Base-by-base conservation (phyloP, 2,329 filamentous ascomycete genomes). In the Sporothrix inflata region DNA sequence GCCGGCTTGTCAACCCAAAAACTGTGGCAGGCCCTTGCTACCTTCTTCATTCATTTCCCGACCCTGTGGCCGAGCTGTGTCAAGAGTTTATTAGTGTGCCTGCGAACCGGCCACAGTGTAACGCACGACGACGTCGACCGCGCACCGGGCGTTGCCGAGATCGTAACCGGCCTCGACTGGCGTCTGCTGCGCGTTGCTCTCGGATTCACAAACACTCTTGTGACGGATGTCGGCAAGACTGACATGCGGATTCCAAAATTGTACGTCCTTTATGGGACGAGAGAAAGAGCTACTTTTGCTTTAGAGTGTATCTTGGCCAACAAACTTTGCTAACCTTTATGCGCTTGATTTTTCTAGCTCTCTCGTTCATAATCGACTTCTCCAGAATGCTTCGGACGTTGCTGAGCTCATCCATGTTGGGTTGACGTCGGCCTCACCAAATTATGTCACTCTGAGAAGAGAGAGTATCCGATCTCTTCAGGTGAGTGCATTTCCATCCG, bases 1-100 rank as follows among this genome's bases (percentile, higher is more conserved):
- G 86, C 87, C 2, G 82, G 85, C 3, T 84, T 94, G 70, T 91
- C 94, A 7, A 84, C 88, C 24, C 89, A 89, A 76, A 96, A 96
- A 81, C 84, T 95, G 30, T 92, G 91, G 75, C 91, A 91, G n/a
- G 91, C 92, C 7, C 82, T 95, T 7, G 90, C 91, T 19, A 91
- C 91, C 24, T 94, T 91, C 78, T 94, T 92, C 77, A 84, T 93
- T 42, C 91, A 91, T 72, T 92, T 92, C 74, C 88, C 91, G 12
- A 82, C 85, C 12, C 83, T 87, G 6, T 95, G 92, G 91, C 83
- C 84, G n/a, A 82, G 82, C 68, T 92, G 90, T 74, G 80, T 94
- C 45, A 85, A 84, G 49, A 90, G 92, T 77, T 81, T 93, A n/a
- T 77, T 89, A 51, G 83, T 86, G 71, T 91, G 88, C 71, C 83